Evolutionary conservation across 768 basidiomycete species (phyloP).

Genomic region (Pleurotus djamor): DNA sequence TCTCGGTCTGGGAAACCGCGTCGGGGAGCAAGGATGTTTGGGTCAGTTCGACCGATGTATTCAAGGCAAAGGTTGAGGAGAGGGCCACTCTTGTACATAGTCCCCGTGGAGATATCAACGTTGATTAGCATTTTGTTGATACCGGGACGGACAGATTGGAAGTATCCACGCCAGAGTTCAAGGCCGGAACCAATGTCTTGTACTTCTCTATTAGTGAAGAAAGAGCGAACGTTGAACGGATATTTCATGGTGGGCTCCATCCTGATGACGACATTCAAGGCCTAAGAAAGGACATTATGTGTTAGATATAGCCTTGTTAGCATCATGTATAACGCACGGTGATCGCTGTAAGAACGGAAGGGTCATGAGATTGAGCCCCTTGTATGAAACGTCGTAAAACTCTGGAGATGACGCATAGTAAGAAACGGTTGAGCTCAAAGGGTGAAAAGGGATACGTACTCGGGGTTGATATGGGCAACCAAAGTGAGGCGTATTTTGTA

Average conservation of each 20-base stretch:
- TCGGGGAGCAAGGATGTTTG: constrained; percentile 35
- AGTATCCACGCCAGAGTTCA: constrained; percentile 71
- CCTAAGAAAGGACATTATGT: constrained; percentile 29
- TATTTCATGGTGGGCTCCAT: constrained; percentile 67
- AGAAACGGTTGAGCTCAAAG: not conserved
- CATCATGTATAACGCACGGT: constrained; percentile 36
- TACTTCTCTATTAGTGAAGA: constrained; percentile 60
- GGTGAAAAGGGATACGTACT: constrained; percentile 23
- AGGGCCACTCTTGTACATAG: constrained; percentile 65
- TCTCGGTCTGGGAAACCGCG: constrained; percentile 53
- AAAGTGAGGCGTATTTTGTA: constrained; percentile 64
- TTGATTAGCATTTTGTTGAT: constrained; percentile 60
- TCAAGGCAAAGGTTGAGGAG: constrained; percentile 53
- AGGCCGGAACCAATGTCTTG: constrained; percentile 50
- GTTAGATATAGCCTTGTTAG: not conserved
- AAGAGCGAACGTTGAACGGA: constrained; percentile 72
- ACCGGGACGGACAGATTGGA: constrained; percentile 68
- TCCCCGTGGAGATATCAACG: constrained; percentile 69
- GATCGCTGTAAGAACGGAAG: constrained; percentile 61
- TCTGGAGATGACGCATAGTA: constrained; percentile 28
- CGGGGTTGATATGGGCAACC: constrained; percentile 57
- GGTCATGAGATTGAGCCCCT: constrained; percentile 64
- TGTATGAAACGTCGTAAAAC: constrained; percentile 55
- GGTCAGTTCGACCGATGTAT: constrained; percentile 33
- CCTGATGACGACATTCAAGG: constrained; percentile 68